Evolutionary conservation across 2,329 filamentous ascomycete genomes (phyloP), one percentile per base, ranked within the genome.

Genomic region (Xylariaceae sp.): DNA sequence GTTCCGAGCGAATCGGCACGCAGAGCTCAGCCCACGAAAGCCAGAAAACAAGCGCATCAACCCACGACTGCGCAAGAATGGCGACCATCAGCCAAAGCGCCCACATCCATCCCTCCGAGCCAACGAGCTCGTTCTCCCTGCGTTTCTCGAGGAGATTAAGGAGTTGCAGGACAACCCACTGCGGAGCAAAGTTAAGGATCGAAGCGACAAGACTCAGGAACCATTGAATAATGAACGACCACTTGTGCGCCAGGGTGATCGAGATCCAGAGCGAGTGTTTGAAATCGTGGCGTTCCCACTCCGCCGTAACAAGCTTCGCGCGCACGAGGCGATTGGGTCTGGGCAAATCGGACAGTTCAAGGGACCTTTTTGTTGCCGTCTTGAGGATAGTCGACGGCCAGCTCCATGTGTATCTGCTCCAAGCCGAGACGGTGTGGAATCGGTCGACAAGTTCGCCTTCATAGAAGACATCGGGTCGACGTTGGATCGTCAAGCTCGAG

Each of bases 1-100:
- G 75, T 67, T 92, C 86, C 34, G 85, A 81, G 55, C 88, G 84
- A 13, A 92, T 76, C 0, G 88, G 87, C 23, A 90, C 78, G 51
- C 80, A 80, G 9, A 92, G 70, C 55, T 84, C 80, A 0, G 82
- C 79, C 72, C 82, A 86, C 0, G 83, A 83, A 52, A 87, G 75
- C 86, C 87, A 92, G 66, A 82, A 86, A 13, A 88, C 72, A 77
- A 83, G 87, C 1, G 82, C 77, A 67, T 90, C 87, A 37, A 88
- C 72, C 76, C 82, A 87, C 17, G 78, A 76, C 66, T 82, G 78
- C 5, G 82, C 70, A 17, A 89, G 71, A 17, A 87, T 84, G 23
- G 82, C 76, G 0, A 84, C 67, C 3, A 85, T 85, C 42, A 93
- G 79, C 52, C 78, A 82, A 30, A 86, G 69, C 1, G 91, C 87